A percentile compares a stretch with the other conserved stretches of the same genome.
Conservation (phyloP, 164 flowering plant species). For the Macadamia tetraphylla region DNA sequence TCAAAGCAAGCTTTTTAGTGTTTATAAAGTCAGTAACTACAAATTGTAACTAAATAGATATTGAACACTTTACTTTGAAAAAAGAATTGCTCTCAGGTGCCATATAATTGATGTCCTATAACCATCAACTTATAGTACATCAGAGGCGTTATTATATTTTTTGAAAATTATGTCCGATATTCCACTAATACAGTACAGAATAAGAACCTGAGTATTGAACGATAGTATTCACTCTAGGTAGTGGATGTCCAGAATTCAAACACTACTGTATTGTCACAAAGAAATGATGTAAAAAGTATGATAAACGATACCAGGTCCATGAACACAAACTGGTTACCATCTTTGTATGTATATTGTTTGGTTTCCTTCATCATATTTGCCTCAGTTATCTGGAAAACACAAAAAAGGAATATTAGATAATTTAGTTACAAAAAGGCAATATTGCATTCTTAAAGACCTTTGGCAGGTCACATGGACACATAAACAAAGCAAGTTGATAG, state of each 20-base stretch:
- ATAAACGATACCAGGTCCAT: slow-evolving; percentile 67
- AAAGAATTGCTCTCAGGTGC: no score
- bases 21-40: not conserved
- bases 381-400: slow-evolving; percentile 43
- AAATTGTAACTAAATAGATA: no score
- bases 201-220: no score
- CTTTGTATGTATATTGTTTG: slow-evolving; percentile 91
- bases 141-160: no score
- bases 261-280: not conserved
- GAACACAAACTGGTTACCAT: slow-evolving; percentile 85
- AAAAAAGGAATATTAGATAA: not conserved
- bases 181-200: no score
- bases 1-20: not conserved
- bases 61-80: no score
- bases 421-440: not conserved
- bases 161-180: no score
- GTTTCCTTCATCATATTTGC: slow-evolving; percentile 81
- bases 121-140: no score
- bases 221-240: not conserved
- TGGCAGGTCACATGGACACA: not conserved
- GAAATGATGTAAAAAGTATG: slow-evolving; percentile 1
- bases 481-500: not conserved
- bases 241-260: not conserved
- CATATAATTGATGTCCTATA: no score
- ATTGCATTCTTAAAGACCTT: not conserved